Percentiles rank a stretch among this genome's conserved stretches.
These are phyloP conservation scores for Aspergillus hiratsukae DNA, from an alignment of 2,329 filamentous ascomycete species.

Conservation along the genomic window DNA sequence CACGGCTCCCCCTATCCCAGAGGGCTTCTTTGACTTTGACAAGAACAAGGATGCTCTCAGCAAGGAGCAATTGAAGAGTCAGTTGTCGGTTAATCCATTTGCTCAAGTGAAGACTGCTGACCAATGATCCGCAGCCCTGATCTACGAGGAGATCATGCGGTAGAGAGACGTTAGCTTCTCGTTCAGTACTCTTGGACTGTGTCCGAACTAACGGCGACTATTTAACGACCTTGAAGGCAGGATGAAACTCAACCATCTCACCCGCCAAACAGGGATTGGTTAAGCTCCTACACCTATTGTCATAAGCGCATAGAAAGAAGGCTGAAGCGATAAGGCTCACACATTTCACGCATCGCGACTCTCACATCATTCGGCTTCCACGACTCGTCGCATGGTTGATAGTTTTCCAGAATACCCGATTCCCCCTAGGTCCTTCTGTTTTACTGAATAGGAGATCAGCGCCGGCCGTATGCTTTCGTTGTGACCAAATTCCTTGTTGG, in stretches of 20 bases:
- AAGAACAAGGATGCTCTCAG: constrained; percentile 99
- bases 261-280: background rate
- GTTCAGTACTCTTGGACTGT: background rate
- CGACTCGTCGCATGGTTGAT: constrained; percentile 1
- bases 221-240: background rate
- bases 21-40: constrained; percentile 99
- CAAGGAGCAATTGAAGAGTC: constrained; percentile 95
- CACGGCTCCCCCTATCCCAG: constrained; percentile 90
- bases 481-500: background rate
- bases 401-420: background rate
- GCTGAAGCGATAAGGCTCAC: constrained; percentile 7
- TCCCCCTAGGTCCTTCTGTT: background rate
- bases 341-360: constrained; percentile 7
- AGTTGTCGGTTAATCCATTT: constrained; percentile 10
- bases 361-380: background rate
- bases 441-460: background rate
- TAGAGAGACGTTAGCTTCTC: constrained; percentile 28
- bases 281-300: constrained; percentile 14
- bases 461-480: background rate
- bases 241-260: background rate
- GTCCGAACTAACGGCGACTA: background rate
- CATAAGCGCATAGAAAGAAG: constrained; percentile 16
- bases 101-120: background rate
- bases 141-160: constrained; percentile 95
- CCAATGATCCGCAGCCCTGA: constrained; percentile 55